Base-by-base conservation (phyloP, 2,329 filamentous ascomycete species). In the Chrysoporthe puriensis region DNA sequence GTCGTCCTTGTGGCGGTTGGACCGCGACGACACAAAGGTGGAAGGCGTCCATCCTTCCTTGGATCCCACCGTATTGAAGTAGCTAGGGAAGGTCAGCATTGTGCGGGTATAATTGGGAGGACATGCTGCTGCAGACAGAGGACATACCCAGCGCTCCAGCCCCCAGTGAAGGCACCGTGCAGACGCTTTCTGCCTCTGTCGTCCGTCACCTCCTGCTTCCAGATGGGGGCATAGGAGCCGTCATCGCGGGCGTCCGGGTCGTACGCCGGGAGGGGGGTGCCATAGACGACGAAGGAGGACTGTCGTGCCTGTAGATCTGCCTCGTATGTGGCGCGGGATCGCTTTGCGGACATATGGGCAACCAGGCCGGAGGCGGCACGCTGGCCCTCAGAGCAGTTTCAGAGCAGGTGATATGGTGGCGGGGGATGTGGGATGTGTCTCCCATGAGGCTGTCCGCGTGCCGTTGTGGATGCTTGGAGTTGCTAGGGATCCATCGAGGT, bases 11-110 rank as follows among this genome's bases (percentile, higher is more conserved):
- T 86, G 88, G 66, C 94, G 91, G 74, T 92, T 93, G 50, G 87
- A 82, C 34, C 96, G 91, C 63, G 94, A 97, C 7, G 95, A 98
- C 11, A 97, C 90, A 78, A 98, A 99, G 0, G 92, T 91, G 32
- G 93, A 90, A 1, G 96, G 96, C 0, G 93, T 90, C 95, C 95
- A 99, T 82, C 96, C 96, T 84, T 99, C 95, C 79, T 98, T 98
- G 66, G 95, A 97, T 64, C 96, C 96, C 73, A 98, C 96, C 5
- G 94, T 97, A 78, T 99, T 99, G 82, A 96, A 98, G 80, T 98
- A 97, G 73, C 93, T 95, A 72, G 54, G 54, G 3, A 42, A n/a
- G 43, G 43, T 61, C 32, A 68, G 56, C 43, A 43, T 11, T 14
- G 42, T 34, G 50, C 14, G 57, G 21, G 21, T 3, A 44, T n/a